Evolutionary conservation across 352 stramenopile genomes (phyloP).

Genomic region (Globisporangium recalcitrans): DNA sequence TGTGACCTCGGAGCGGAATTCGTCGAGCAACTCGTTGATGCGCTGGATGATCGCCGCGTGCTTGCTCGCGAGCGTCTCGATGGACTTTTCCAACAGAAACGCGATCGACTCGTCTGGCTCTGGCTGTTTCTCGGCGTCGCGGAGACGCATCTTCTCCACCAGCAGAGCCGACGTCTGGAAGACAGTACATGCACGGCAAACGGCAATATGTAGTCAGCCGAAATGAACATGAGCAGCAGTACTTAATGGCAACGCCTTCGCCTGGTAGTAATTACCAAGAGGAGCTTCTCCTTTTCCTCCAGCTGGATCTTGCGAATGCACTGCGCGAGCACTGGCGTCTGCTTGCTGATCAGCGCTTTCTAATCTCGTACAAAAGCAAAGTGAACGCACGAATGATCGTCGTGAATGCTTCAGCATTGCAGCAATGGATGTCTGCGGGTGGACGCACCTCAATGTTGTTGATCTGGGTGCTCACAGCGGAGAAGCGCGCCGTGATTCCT

Average conservation of each 20-base stretch:
- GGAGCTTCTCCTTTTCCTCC: conserved; percentile 81
- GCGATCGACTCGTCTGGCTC: conserved; percentile 42
- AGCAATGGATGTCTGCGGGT: not conserved
- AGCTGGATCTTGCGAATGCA: conserved; percentile 67
- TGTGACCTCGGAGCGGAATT: conserved; percentile 50
- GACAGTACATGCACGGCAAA: not conserved
- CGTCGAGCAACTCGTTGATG: conserved; percentile 80
- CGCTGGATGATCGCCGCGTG: conserved; percentile 57
- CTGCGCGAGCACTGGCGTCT: conserved; percentile 38
- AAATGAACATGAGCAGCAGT: too few species aligned
- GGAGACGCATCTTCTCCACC: conserved; percentile 76
- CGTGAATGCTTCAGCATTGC: too few species aligned
- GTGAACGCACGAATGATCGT: too few species aligned
- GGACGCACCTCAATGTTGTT: conserved; percentile 59
- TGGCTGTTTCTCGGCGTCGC: conserved; percentile 26
- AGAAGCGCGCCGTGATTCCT: conserved; percentile 59
- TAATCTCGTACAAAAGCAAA: not conserved
- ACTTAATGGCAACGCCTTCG: too few species aligned
- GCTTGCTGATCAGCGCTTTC: conserved; percentile 25
- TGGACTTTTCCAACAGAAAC: conserved; percentile 58
- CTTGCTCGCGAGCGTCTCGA: conserved; percentile 43
- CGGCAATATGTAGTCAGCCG: too few species aligned
- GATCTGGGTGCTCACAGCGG: conserved; percentile 56
- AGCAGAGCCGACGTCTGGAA: conserved; percentile 69
- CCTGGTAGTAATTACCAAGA: conserved; percentile 50